Base-by-base conservation (phyloP, 495 filamentous ascomycete species). In the Acidomyces sp. region DNA sequence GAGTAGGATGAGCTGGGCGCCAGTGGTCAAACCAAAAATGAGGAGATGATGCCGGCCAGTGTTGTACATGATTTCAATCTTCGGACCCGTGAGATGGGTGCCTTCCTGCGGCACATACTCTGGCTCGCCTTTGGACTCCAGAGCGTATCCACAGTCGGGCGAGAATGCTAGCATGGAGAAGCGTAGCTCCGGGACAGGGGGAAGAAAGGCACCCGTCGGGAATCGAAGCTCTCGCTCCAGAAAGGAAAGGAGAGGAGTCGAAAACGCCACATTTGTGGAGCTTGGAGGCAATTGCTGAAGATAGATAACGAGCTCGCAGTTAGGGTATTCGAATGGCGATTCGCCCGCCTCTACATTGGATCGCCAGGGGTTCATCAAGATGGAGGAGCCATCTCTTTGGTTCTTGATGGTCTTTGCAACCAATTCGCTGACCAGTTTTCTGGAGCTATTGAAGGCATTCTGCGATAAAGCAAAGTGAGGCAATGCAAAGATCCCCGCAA, bases 151-250 rank as follows among this genome's bases (percentile, higher is more conserved):
- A 56, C 90, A 97, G 55, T 94, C 88, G 13, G 90, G 90, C 15
- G 88, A 95, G 60, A 86, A 97, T 12, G 90, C 69, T 0, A 92
- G 68, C 33, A 83, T 77, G 7, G 84, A 90, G 72, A 94, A 84
- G 37, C 71, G 68, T 22, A 95, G 71, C 4, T 67, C 64, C 12
- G 90, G 85, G 19, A 75, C 66, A 6, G 59, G 51, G 11, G 75
- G 74, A 32, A 80, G 66, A 3, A 80, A 76, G n/a, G 77, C 78
- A 1, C 90, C 90, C 37, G 78, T 82, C 3, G 88, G 88, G 51
- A 73, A 81, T 27, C 87, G 77, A 3, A 95, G 69, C 55, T 97
- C 90, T 29, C 75, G 62, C 57, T 97, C 90, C 48, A 94, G 93
- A 63, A 20, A 71, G 43, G 7, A 56, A 49, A 30, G 56, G 48